phyloP scores from a whole-genome alignment of 768 basidiomycete species.

The Boletus coccyginus region DNA sequence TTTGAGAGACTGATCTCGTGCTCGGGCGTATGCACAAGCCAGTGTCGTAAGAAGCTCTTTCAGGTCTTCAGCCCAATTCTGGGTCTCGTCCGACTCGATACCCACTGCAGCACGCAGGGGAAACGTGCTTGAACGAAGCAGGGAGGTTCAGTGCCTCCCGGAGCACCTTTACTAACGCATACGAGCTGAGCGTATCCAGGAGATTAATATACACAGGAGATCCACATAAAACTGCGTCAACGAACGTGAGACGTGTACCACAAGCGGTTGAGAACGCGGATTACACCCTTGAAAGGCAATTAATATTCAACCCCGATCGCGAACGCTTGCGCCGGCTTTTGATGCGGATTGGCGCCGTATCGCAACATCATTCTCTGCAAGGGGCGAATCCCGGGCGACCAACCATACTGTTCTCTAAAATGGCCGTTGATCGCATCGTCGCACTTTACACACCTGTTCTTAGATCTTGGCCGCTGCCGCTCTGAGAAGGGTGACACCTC shows the following conservation, averaged over 20 bases:
- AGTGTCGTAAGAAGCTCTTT: constrained; percentile 87
- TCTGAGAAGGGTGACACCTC: constrained; percentile 94
- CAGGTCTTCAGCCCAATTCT: constrained; percentile 94
- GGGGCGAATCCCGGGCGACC: constrained; percentile 70
- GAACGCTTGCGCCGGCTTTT: constrained; percentile 97
- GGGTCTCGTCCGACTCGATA: constrained; percentile 71
- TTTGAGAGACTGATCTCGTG: constrained; percentile 60
- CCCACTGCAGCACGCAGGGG: constrained; percentile 97
- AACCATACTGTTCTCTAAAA: constrained; percentile 94
- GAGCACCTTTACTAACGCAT: constrained; percentile 91
- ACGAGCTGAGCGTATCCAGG: constrained; percentile 95
- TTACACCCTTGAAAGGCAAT: constrained; percentile 91
- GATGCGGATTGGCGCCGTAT: constrained; percentile 98
- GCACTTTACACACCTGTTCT: constrained; percentile 80
- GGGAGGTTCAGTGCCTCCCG: constrained; percentile 84
- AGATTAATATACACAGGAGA: constrained; percentile 99
- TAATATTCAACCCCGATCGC: constrained; percentile 80
- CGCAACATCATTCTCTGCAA: constrained; percentile 85
- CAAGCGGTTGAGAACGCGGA: background rate
- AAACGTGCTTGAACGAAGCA: constrained; percentile 99
- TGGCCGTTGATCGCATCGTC: constrained; percentile 95
- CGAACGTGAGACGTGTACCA: constrained; percentile 2
- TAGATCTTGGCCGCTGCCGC: constrained; percentile 99
- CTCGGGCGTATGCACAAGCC: constrained; percentile 92
- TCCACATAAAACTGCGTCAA: constrained; percentile 70